Percentiles rank a stretch among this genome's conserved stretches.
Evolutionary conservation across 129 eudicot genomes (phyloP).

Genomic region (Flaveria bidentis): DNA sequence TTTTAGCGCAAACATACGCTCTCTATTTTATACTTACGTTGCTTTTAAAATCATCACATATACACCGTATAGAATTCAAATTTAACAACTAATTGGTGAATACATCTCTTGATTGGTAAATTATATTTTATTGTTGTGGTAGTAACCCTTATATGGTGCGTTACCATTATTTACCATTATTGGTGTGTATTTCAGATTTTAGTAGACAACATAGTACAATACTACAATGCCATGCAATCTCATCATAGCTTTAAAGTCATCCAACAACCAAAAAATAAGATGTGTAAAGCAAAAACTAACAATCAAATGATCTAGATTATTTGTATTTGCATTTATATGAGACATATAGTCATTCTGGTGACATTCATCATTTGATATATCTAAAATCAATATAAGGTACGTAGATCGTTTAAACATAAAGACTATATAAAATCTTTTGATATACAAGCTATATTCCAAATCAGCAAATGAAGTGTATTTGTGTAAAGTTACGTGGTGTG

Average conservation of each 20-base stretch:
- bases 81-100: too few species aligned
- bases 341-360: conserved; percentile 1
- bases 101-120: too few species aligned
- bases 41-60: too few species aligned
- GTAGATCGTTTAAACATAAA: neutral
- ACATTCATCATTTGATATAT: neutral
- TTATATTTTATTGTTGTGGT: too few species aligned
- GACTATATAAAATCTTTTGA: neutral
- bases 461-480: neutral
- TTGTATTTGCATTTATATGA: neutral
- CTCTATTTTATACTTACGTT: too few species aligned
- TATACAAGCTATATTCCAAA: neutral
- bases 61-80: too few species aligned
- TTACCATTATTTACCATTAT: neutral
- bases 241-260: conserved; percentile 1
- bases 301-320: neutral
- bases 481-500: too few species aligned
- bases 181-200: conserved; percentile 1
- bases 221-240: conserved; percentile 1
- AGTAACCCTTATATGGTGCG: too few species aligned
- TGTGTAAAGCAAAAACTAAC: neutral
- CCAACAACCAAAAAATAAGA: conserved; percentile 22
- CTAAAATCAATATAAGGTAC: neutral
- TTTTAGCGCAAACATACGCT: too few species aligned
- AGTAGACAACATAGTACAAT: neutral